These are phyloP conservation scores for Tolypocladium inflatum DNA, from an alignment of 2,329 filamentous ascomycete species.

Conservation along the genomic window DNA sequence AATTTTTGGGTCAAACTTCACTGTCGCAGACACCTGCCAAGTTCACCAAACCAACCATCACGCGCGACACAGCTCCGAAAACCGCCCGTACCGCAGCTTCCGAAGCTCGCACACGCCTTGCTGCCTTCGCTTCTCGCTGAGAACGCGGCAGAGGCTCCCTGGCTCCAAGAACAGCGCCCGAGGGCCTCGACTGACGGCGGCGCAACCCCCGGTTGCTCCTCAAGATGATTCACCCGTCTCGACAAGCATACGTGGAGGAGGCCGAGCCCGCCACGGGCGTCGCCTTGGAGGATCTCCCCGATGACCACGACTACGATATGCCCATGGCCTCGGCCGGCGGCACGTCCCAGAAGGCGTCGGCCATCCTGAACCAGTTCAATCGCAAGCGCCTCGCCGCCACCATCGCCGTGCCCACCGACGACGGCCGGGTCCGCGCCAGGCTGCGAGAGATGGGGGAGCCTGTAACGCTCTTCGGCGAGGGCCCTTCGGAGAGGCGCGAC, in stretches of 20 bases:
- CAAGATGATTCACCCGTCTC: constrained; percentile 72
- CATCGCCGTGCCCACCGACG: constrained; percentile 89
- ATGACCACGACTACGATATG: constrained; percentile 79
- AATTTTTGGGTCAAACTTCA: not conserved
- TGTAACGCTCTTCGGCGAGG: constrained; percentile 89
- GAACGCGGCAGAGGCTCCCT: not conserved
- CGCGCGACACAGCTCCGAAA: not conserved
- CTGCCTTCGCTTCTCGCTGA: not conserved
- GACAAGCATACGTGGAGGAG: constrained; percentile 92
- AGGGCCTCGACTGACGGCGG: not conserved
- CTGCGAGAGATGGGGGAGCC: constrained; percentile 87
- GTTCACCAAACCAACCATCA: not conserved
- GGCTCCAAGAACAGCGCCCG: not conserved
- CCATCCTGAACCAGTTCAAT: constrained; percentile 79
- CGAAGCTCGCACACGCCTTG: not conserved
- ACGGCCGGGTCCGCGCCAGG: constrained; percentile 70
- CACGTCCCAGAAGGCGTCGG: constrained; percentile 72
- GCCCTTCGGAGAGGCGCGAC: constrained; percentile 74
- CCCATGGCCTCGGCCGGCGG: constrained; percentile 55
- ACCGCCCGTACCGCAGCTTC: not conserved
- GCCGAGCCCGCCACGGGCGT: constrained; percentile 45
- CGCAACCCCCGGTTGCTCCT: not conserved
- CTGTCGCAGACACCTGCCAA: not conserved
- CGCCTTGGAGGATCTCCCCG: constrained; percentile 40
- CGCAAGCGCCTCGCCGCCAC: constrained; percentile 82